phyloP scores from a whole-genome alignment of 2,329 filamentous ascomycete species.

The Leptographium galeiforme region DNA sequence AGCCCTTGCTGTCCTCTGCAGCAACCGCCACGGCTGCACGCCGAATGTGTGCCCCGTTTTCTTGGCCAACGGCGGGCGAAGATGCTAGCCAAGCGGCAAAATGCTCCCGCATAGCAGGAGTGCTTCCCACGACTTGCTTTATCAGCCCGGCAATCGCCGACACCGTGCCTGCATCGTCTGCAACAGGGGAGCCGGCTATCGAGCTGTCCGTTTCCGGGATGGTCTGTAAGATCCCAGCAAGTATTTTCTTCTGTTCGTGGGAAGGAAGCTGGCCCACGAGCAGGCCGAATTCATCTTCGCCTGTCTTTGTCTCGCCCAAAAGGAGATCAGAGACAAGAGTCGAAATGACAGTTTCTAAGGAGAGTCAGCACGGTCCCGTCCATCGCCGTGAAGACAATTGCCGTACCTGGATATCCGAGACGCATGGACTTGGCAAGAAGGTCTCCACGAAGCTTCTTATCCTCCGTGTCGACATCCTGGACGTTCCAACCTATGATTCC shows the following conservation, averaged over 20 bases:
- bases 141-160: conserved; percentile 47
- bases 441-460: conserved; percentile 28
- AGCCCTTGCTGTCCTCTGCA: conserved; percentile 32
- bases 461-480: conserved; percentile 19
- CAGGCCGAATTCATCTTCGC: conserved; percentile 14
- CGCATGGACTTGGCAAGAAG: conserved; percentile 48
- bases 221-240: conserved; percentile 26
- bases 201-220: conserved; percentile 29
- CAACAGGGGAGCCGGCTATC: background rate
- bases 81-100: conserved; percentile 53
- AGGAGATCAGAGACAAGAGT: conserved; percentile 22
- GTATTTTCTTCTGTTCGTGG: conserved; percentile 29
- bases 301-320: conserved; percentile 3
- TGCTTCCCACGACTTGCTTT: conserved; percentile 30
- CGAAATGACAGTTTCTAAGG: conserved; percentile 27
- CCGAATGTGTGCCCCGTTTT: conserved; percentile 50
- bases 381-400: conserved; percentile 7
- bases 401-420: conserved; percentile 57
- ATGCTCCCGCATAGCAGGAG: conserved; percentile 34
- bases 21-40: conserved; percentile 51
- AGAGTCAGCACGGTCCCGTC: background rate
- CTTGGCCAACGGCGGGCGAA: conserved; percentile 50
- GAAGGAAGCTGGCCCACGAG: conserved; percentile 23
- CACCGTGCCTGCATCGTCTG: conserved; percentile 23
- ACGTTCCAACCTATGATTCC: conserved; percentile 40